phyloP scores from a whole-genome alignment of 2,329 filamentous ascomycete species.

The Aspergillus vadensis region DNA sequence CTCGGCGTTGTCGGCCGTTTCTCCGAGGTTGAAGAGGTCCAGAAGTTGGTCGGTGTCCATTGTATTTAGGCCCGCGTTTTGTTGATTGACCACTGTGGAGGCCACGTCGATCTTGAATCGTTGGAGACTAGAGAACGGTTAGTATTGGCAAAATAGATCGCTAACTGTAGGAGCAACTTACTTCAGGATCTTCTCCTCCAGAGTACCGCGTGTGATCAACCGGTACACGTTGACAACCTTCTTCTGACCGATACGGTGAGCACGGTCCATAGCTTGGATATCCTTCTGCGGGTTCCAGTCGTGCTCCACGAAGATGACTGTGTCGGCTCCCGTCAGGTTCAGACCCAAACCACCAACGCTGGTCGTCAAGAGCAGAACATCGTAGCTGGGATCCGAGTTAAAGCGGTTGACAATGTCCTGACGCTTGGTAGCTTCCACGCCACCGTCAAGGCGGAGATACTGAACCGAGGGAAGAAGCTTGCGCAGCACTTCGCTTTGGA shows the following conservation, averaged over 20 bases:
- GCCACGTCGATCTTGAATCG: conserved; percentile 99
- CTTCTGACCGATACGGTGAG: conserved; percentile 97
- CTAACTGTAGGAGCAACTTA: conserved; percentile 43
- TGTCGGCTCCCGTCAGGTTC: conserved; percentile 95
- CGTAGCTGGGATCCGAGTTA: conserved; percentile 96
- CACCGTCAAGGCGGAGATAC: conserved; percentile 89
- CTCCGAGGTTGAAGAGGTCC: conserved; percentile 90
- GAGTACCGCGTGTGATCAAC: conserved; percentile 88
- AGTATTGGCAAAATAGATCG: conserved; percentile 12
- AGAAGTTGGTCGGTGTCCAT: conserved; percentile 99
- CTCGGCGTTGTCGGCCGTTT: conserved; percentile 58
- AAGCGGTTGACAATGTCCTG: conserved; percentile 99
- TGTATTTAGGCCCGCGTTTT: conserved; percentile 88
- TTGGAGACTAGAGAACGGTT: conserved; percentile 67
- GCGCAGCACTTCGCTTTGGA: conserved; percentile 88
- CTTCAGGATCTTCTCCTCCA: conserved; percentile 97
- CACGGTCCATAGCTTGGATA: conserved; percentile 97
- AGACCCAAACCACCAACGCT: conserved; percentile 92
- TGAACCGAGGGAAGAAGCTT: conserved; percentile 90
- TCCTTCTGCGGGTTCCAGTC: conserved; percentile 99
- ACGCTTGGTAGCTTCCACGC: conserved; percentile 86
- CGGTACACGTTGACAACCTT: conserved; percentile 99
- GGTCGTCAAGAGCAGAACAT: conserved; percentile 89
- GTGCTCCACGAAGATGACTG: conserved; percentile 98
- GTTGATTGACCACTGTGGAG: conserved; percentile 96